A percentile compares a stretch with the other conserved stretches of the same genome.
These are phyloP conservation scores for Trichoderma breve DNA, from an alignment of 2,329 filamentous ascomycete genomes.

Conservation along the genomic window DNA sequence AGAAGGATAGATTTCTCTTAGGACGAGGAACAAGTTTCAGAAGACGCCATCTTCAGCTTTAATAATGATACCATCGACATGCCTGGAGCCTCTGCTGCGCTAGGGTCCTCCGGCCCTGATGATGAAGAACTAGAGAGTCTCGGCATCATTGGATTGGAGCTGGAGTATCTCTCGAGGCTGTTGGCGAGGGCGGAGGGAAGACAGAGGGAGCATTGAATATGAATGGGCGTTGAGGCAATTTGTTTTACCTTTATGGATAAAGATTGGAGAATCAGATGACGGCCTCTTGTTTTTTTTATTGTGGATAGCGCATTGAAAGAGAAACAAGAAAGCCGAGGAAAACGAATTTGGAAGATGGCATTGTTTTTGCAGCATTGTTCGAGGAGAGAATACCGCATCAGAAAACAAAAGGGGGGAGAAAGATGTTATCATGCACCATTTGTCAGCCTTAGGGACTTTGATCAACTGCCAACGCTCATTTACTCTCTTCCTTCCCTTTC, in stretches of 20 bases:
- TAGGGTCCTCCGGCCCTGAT: neutral
- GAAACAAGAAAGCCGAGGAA: slow-evolving; percentile 14
- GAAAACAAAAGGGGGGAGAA: slow-evolving; percentile 13
- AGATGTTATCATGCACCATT: slow-evolving; percentile 15
- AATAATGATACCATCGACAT: slow-evolving; percentile 15
- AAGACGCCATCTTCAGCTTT: neutral
- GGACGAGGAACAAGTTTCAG: neutral
- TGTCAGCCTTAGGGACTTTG: slow-evolving; percentile 25
- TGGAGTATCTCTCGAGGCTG: slow-evolving; percentile 29
- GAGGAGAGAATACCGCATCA: slow-evolving; percentile 20
- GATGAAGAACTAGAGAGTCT: slow-evolving; percentile 31
- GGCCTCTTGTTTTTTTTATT: neutral
- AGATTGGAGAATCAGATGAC: slow-evolving; percentile 1
- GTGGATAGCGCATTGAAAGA: slow-evolving; percentile 17
- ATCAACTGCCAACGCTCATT: slow-evolving; percentile 19
- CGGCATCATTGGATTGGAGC: slow-evolving; percentile 30
- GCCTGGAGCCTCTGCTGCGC: slow-evolving; percentile 4
- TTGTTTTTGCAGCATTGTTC: slow-evolving; percentile 11
- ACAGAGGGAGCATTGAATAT: neutral
- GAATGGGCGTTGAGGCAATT: slow-evolving; percentile 3
- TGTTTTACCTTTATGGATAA: slow-evolving; percentile 13
- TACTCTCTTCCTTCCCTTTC: neutral
- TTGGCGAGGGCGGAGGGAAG: slow-evolving; percentile 24
- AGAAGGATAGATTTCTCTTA: slow-evolving; percentile 14
- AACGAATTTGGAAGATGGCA: slow-evolving; percentile 3